Evolutionary conservation across 805 yeast genomes (phyloP), one percentile per base, ranked within the genome.

Genomic region (Kodamaea restingae): DNA sequence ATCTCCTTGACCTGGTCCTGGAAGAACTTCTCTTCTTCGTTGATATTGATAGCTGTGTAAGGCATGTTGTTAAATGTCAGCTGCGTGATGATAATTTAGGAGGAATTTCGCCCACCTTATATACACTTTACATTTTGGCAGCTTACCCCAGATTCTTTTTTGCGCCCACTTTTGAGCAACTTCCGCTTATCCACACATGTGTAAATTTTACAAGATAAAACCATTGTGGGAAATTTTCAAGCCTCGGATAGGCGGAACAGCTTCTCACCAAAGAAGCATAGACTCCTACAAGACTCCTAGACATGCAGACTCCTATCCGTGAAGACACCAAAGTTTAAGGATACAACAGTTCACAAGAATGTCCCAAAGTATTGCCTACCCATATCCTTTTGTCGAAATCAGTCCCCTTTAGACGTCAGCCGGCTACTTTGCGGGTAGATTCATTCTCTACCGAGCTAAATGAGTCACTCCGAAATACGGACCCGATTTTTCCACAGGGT

Each of bases 1-100:
- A 91, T 80, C 28, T 79, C 85, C 26, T 74, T 71, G 42, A 87
- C 83, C 58, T 88, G 88, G 32, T 70, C 61, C 55, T 81, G 78
- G 75, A 70, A 84, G 54, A 65, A 69, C 44, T 60, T 62, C 56
- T 84, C 86, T 65, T 84, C 93, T 48, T 71, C 70, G 50, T 76
- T 67, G 31, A 78, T 51, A 58, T 80, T 72, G 43, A 82, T 76
- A 50, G 70, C 63, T 32, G 84, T 67, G 72, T 77, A 80, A 46
- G 76, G 75, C 73, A 68, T 69, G 8, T n/a, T 39, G 31, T 27
- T 4, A 6, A 24, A 25, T 25, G 14, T 31, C 11, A 22, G 4
- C 18, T 15, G 11, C 7, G 4, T 10, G 14, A 15, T 18, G n/a
- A n/a, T n/a, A n/a, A n/a, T 10, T 17, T 4, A 10, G 12, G 30